Base-by-base conservation (phyloP, 2,329 filamentous ascomycete species). In the Cladophialophora bantiana region DNA sequence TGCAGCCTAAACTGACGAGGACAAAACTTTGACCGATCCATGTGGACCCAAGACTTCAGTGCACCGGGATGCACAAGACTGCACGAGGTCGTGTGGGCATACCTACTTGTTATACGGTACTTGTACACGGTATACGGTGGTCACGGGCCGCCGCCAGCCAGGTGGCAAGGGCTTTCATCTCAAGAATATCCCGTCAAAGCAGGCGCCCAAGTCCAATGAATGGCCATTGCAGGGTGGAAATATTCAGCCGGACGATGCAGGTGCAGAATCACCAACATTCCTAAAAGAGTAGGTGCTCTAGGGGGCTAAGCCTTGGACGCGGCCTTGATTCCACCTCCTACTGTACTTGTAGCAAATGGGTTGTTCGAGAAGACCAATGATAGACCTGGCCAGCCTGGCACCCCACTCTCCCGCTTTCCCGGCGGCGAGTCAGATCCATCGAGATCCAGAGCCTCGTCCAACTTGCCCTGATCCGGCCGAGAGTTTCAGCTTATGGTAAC, bases 401-500 rank as follows among this genome's bases (percentile, higher is more conserved):
- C 26, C 7, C 45, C 45, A 50, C 45, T 50, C 18, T 50, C 7
- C 45, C 45, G 45, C 26, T 26, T 61, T 52, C 45, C 45, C 57
- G 45, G 48, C 45, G 42, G 45, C 45, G 59, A 61, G 48, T 61
- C 45, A 50, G 45, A 50, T 50, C 45, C 45, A 50, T 50, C 18
- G 45, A 53, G 42, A 53, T 35, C 59, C 42, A 52, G 42, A 53
- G 59, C 59, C 59, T 61, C 59, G 59, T 61, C 59, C 31, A 34
- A 61, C 34, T 52, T 52, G 10, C 58, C 42, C 40, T 60, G 32
- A 3, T 31, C 15, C 3, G 50, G 36, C 45, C 59, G 18, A 53
- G 32, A 53, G 31, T 38, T 40, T 35, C 50, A 61, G 59, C 59
- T 61, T 61, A 61, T 61, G 59, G 42, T 34, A 61, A 61, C 59